Evolutionary conservation across 192 early-diverging fungal genomes (phyloP), one percentile per base, ranked within the genome.

Genomic region (Obelidium mucronatum): DNA sequence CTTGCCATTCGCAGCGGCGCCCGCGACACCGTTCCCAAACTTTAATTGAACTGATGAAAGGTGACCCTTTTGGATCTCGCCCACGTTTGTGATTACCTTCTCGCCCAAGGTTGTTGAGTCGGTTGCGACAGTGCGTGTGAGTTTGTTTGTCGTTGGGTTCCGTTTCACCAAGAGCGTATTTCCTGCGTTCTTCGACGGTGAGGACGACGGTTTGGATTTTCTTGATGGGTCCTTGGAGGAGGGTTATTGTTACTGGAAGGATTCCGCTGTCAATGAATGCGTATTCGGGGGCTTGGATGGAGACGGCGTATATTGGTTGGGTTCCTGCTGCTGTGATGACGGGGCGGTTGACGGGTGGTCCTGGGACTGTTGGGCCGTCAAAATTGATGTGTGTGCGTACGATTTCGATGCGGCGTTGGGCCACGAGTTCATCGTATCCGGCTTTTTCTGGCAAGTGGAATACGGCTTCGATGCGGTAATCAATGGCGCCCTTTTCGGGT

Each of bases 381-480:
- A 39, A 17, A 1, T 35, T n/a, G 5, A 58, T 8, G 56, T 72
- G 69, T 36, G 33, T 30, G 53, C 69, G 69, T 4, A 72, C 51
- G n/a, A 72, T 34, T 58, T 72, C 53, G 24, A 72, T 28, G 3
- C 69, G 51, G 33, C 56, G 54, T 52, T 72, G 69, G n/a, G 69
- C 35, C 4, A 72, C 69, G 6, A 72, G 13, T 37, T 72, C 69
- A 28, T 72, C 69, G 54, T 31, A 72, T 2, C 33, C 53, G 28
- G 22, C 69, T 5, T 58, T 54, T 13, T 54, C 8, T 0, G 69
- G 69, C 4, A 72, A n/a, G 8, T 34, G 22, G 69, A 72, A 72
- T 31, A n/a, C 6, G 2, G 69, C 69, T 35, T 72, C 69, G 26
- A 72, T 54, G 11, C 69, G 48, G 54, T 72, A 72, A 56, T 72